Base-by-base conservation (phyloP, 2,329 filamentous ascomycete species). In the Celoporthe dispersa region DNA sequence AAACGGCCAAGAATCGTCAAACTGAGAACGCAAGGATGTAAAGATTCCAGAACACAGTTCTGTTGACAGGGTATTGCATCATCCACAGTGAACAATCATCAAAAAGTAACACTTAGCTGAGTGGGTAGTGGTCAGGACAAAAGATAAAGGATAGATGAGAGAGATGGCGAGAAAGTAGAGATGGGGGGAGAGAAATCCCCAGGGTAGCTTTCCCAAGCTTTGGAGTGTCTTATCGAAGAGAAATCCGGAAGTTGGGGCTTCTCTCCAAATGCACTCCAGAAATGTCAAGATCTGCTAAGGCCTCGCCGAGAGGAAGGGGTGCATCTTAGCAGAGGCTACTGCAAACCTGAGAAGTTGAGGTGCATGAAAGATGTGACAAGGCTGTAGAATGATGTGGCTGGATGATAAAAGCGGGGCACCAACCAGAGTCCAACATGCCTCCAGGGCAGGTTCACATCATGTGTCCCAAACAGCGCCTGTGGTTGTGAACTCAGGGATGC, bases 381-480 rank as follows among this genome's bases (percentile, higher is more conserved):
- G 62, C 37, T 61, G 44, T 55, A 44, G 66, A 63, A 19, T 68
- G 68, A 66, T 28, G 68, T 72, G 70, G 70, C 70, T 70, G 70
- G 70, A 51, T 11, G 16, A 31, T 19, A 68, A 70, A 64, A 66
- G 62, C 68, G 68, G 65, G 31, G 66, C 70, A 25, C 57, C 33
- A 25, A 44, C 25, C 51, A 7, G 35, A 35, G 16, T 14, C 25
- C n/a, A 31, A 19, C 57, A 53, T 9, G 22, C 44, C 39, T 61
- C 31, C 55, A 28, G 19, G 37, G 41, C 41, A 16, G 22, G 25
- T 33, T 60, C 69, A 69, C 67, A 28, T 28, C 33, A 33, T 11
- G n/a, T 22, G 25, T 37, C 51, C 31, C 14, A 67, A 57, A 22
- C 0, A 33, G 22, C 19, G 68, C 16, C 6, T 31, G 59, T 22